Conservation (phyloP, 768 basidiomycete genomes). For the Hortiboletus flavorubellus region DNA sequence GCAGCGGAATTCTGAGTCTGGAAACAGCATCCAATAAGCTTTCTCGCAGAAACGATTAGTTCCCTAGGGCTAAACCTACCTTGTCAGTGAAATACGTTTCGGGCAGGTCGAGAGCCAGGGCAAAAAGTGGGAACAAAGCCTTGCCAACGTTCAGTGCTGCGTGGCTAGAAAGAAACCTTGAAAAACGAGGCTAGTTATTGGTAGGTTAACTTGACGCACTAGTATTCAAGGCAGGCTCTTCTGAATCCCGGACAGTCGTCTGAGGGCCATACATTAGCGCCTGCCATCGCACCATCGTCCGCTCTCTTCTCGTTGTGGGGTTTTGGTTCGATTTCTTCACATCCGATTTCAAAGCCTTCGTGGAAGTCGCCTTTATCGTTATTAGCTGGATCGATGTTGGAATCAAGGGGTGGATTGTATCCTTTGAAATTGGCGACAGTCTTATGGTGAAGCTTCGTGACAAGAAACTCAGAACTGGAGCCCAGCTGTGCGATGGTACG, state of each 20-base stretch:
- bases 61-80: constrained; percentile 30
- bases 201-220: constrained; percentile 43
- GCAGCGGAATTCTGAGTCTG: constrained; percentile 63
- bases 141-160: constrained; percentile 51
- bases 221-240: constrained; percentile 56
- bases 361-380: constrained; percentile 79
- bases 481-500: neutral
- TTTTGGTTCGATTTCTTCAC: constrained; percentile 47
- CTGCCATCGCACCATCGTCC: constrained; percentile 58
- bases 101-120: constrained; percentile 58
- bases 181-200: constrained; percentile 11
- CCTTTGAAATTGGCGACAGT: constrained; percentile 73
- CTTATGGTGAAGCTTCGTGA: constrained; percentile 59
- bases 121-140: constrained; percentile 64
- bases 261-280: constrained; percentile 61
- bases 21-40: neutral
- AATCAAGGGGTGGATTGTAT: constrained; percentile 65
- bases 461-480: neutral
- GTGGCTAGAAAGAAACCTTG: constrained; percentile 41
- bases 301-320: constrained; percentile 24
- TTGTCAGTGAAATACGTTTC: constrained; percentile 67
- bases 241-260: constrained; percentile 59
- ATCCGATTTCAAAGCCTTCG: constrained; percentile 87
- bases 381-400: constrained; percentile 66
- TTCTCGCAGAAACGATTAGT: neutral